Base-by-base conservation (phyloP, 164 flowering plant species). In the Aristolochia fimbriata region DNA sequence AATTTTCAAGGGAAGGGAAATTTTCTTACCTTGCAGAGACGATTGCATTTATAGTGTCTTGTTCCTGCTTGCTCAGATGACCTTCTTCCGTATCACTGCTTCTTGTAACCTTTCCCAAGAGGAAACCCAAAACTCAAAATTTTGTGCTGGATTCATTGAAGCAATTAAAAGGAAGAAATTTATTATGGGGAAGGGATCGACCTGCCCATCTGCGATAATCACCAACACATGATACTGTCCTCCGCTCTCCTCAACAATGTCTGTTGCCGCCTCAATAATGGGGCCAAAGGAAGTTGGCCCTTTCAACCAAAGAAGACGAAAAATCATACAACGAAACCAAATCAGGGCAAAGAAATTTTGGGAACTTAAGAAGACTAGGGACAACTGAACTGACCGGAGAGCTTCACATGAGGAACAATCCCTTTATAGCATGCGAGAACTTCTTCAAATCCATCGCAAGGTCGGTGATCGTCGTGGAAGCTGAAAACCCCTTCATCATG, bases 271-370 rank as follows among this genome's bases (percentile, higher is more conserved):
- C 56, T 85, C 87, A 65, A 88, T 67, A 1, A 85, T 72, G 9
- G 96, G 91, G 61, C 61, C 89, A 61, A 78, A 88, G 37, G 96
- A 85, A 45, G 96, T 88, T 55, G 96, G 96, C 33, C 96, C 96
- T 87, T 58, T 27, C 30, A 27, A 27, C 30, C 30, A 2, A n/a
- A 27, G 30, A 27, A 27, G 30, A 27, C 30, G 3, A 5, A 27
- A 27, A n/a, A n/a, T n/a, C n/a, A n/a, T n/a, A n/a, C n/a, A n/a
- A n/a, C n/a, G n/a, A 27, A 27, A 27, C 30, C 30, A 27, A 27
- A 27, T 27, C 30, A 27, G 5, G 30, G 24, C 33, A 54, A 22
- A 16, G 6, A 54, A 10, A 12, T 9, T 55, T 31, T 25, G 24
- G 37, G 20, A 56, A 55, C 0, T n/a, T 2, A 52, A 37, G 11